phyloP scores from a whole-genome alignment of 192 early-diverging fungal species.

The Dissophora globulifera region DNA sequence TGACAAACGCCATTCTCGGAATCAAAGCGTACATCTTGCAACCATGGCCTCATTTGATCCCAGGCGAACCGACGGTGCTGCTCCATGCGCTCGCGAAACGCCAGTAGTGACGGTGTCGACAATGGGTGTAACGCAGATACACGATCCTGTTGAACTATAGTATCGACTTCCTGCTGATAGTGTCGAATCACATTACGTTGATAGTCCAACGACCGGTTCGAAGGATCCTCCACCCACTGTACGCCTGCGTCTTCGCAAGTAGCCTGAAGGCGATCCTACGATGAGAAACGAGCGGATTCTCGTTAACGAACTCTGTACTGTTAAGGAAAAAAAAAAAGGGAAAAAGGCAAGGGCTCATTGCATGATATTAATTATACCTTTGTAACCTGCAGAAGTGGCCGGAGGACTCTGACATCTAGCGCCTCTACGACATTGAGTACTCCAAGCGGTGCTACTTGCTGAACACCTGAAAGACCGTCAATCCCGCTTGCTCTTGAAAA shows the following conservation, averaged over 20 bases:
- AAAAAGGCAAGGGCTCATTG: no score
- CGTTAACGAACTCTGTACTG: no score
- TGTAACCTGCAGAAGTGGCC: constrained; percentile 54
- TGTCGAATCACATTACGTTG: constrained; percentile 56
- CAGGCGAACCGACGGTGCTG: constrained; percentile 48
- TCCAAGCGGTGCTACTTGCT: constrained; percentile 28
- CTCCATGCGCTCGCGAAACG: constrained; percentile 58
- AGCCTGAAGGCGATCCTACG: constrained; percentile 42
- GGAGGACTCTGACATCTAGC: constrained; percentile 41
- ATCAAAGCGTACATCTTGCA: constrained; percentile 35
- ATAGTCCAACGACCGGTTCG: constrained; percentile 51
- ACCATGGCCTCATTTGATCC: constrained; percentile 32
- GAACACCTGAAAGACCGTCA: constrained; percentile 59
- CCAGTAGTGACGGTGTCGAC: constrained; percentile 35
- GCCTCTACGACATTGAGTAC: constrained; percentile 53
- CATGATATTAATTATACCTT: constrained; percentile 37
- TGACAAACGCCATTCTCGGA: constrained; percentile 43
- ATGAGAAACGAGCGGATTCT: no score
- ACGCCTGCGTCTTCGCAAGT: constrained; percentile 46
- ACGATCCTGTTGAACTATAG: not conserved
- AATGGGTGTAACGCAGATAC: constrained; percentile 17
- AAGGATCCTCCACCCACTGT: constrained; percentile 53
- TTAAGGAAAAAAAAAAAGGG: no score
- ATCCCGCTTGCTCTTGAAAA: constrained; percentile 56
- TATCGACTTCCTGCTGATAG: constrained; percentile 26